Conservation (phyloP, 2,329 filamentous ascomycete genomes). For the Phyllosticta ampelicida region DNA sequence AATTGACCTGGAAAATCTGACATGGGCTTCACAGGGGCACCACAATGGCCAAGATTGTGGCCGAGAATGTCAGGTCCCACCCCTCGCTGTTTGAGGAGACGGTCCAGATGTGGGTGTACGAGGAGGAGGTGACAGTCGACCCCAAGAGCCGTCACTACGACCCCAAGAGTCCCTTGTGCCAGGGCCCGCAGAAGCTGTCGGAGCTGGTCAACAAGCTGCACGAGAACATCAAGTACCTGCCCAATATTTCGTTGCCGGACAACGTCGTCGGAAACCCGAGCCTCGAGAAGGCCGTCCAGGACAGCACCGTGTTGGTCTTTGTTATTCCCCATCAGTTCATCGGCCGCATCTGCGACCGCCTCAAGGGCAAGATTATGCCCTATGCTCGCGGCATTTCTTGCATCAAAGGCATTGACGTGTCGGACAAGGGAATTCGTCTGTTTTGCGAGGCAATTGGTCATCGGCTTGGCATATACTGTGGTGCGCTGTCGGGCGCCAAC, state of each 20-base stretch:
- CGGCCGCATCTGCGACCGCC: constrained; percentile 67
- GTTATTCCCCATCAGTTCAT: constrained; percentile 98
- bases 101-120: constrained; percentile 98
- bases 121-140: constrained; percentile 73
- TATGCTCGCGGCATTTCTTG: constrained; percentile 91
- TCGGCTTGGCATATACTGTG: constrained; percentile 88
- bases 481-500: constrained; percentile 90
- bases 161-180: constrained; percentile 41
- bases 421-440: constrained; percentile 71
- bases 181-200: constrained; percentile 64
- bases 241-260: constrained; percentile 67
- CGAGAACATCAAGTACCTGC: constrained; percentile 97
- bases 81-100: constrained; percentile 72
- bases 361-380: constrained; percentile 81
- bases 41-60: constrained; percentile 92
- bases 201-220: constrained; percentile 81
- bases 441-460: constrained; percentile 94
- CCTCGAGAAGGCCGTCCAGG: constrained; percentile 65
- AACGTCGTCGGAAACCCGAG: constrained; percentile 82
- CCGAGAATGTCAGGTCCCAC: constrained; percentile 76
- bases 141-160: constrained; percentile 65
- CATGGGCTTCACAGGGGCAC: constrained; percentile 57
- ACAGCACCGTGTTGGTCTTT: constrained; percentile 85
- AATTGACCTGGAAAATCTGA: neutral
- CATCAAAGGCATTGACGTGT: constrained; percentile 95